phyloP scores from a whole-genome alignment of 2,329 filamentous ascomycete species.

The Alternaria solani region DNA sequence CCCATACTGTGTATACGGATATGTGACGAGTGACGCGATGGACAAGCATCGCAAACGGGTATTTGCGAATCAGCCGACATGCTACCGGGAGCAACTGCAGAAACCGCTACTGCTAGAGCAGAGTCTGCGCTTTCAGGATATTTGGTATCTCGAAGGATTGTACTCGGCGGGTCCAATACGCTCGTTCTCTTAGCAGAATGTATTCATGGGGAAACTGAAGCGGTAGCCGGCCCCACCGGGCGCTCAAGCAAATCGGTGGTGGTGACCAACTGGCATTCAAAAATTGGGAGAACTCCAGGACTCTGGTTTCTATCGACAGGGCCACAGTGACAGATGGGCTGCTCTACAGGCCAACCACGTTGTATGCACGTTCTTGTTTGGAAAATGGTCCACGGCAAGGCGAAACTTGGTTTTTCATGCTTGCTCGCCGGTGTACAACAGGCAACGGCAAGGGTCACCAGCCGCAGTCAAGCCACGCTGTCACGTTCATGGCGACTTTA shows the following conservation, averaged over 20 bases:
- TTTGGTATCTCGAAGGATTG: conserved; percentile 5
- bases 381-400: conserved; percentile 31
- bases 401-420: conserved; percentile 21
- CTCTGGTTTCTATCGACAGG: background rate
- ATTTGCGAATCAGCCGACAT: background rate
- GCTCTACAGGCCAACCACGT: background rate
- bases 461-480: conserved; percentile 43
- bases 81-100: background rate
- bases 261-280: background rate
- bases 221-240: conserved; percentile 11
- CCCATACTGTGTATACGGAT: background rate
- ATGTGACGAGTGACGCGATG: conserved; percentile 1
- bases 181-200: background rate
- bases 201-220: conserved; percentile 16
- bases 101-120: conserved; percentile 6
- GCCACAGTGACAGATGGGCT: background rate
- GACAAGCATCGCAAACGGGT: background rate
- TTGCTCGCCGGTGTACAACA: conserved; percentile 20
- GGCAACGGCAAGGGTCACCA: conserved; percentile 35
- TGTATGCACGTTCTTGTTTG: background rate
- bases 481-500: conserved; percentile 32
- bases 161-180: conserved; percentile 12
- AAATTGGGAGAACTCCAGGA: background rate
- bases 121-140: background rate
- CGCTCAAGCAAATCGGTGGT: conserved; percentile 5